phyloP scores from a whole-genome alignment of 805 yeast genomes.

The Candida verbasci region DNA sequence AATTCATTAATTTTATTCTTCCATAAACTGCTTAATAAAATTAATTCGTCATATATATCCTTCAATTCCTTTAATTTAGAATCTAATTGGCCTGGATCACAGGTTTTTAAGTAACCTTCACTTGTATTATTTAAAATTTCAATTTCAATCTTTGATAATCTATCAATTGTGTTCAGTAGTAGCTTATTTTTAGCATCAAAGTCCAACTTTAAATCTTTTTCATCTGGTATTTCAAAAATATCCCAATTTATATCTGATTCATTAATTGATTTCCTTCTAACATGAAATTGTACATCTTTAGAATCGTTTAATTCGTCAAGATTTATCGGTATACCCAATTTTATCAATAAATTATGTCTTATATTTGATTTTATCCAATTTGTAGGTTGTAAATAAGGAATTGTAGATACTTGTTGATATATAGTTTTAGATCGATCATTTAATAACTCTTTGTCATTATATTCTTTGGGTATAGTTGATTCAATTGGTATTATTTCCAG shows the following conservation, averaged over 20 bases:
- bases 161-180: conserved; percentile 21
- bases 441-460: conserved; percentile 11
- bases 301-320: conserved; percentile 44
- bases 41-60: conserved; percentile 21
- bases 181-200: conserved; percentile 15
- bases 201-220: background rate
- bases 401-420: conserved; percentile 43
- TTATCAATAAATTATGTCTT: conserved; percentile 57
- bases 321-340: conserved; percentile 71
- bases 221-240: conserved; percentile 24
- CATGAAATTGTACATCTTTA: background rate
- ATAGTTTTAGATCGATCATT: conserved; percentile 35
- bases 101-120: conserved; percentile 7
- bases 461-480: background rate
- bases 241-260: conserved; percentile 33
- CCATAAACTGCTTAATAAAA: conserved; percentile 44
- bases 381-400: conserved; percentile 50
- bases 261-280: conserved; percentile 17
- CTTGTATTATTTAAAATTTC: conserved; percentile 29
- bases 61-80: conserved; percentile 32
- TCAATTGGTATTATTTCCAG: conserved; percentile 9
- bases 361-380: conserved; percentile 69
- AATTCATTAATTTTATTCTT: conserved; percentile 44
- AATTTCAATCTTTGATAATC: conserved; percentile 28
- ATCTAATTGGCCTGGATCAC: conserved; percentile 27